Evolutionary conservation across 75 land plant species (phyloP), one percentile per base, ranked within the genome.

Genomic region (Cunninghamia lanceolata): DNA sequence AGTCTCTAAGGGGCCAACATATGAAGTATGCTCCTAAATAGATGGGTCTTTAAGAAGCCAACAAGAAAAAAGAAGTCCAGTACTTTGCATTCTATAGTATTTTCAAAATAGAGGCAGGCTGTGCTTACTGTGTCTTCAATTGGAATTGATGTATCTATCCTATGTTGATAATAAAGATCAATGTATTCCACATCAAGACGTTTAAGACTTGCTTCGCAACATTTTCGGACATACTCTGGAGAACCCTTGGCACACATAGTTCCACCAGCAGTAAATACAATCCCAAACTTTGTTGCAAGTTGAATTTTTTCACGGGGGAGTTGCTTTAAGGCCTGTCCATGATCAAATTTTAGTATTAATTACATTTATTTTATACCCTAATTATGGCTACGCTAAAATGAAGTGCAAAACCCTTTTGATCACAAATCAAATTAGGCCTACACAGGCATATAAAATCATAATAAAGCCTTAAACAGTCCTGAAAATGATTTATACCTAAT

Each of bases 141-240:
- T 32, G 95, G 94, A 35, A 93, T 90, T 39, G 84, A 80, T 45
- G 70, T 70, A 81, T 93, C 94, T 28, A 93, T 83, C 39, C 95
- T 92, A 82, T 92, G 95, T 66, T 89, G 92, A 78, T 90, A 92
- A 78, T 93, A 93, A 1, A 93, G 91, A 70, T 93, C 95, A 82
- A 93, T 93, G 54, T 88, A 93, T 21, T 92, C 94, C 83, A 93
- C 92, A 42, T 81, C 92, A 70, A 93, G 91, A 39, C 93, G 78
- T 82, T 90, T 84, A 70, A 93, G 88, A 82, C 94, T 91, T 30
- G 88, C 89, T 83, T 89, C 94, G 63, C 93, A 91, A 52, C 88
- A 88, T 47, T 83, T 38, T 15, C 91, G 88, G 1, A 91, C 93
- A 85, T 93, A 91, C 82, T 91, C 94, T 52, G 94, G 94, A 1